Conservation (phyloP, 352 stramenopile species). For the Phytophthora fragariaefolia region DNA sequence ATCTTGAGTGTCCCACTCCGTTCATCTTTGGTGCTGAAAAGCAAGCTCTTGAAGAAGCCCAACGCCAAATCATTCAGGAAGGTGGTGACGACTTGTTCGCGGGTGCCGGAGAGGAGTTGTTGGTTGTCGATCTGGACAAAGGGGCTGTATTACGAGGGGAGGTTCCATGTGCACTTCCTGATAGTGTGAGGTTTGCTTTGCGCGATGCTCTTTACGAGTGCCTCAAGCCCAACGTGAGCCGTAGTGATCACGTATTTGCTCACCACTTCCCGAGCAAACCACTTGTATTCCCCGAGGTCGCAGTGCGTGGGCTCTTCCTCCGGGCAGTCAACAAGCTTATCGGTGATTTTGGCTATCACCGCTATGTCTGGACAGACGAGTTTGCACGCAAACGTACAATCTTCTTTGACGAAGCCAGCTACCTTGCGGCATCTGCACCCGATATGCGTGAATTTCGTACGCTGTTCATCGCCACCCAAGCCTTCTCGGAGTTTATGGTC, state of each 20-base stretch:
- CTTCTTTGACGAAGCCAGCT: slow-evolving; percentile 89
- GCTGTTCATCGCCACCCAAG: slow-evolving; percentile 85
- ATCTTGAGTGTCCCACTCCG: slow-evolving; percentile 85
- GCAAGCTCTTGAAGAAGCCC: slow-evolving; percentile 60
- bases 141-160: slow-evolving; percentile 59
- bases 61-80: slow-evolving; percentile 49
- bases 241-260: slow-evolving; percentile 74
- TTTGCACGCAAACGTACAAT: slow-evolving; percentile 78
- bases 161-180: slow-evolving; percentile 57
- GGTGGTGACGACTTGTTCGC: slow-evolving; percentile 56
- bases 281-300: slow-evolving; percentile 75
- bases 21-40: slow-evolving; percentile 88
- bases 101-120: slow-evolving; percentile 61
- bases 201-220: slow-evolving; percentile 67
- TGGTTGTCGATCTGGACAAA: slow-evolving; percentile 81
- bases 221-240: slow-evolving; percentile 74
- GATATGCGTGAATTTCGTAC: slow-evolving; percentile 86
- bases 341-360: slow-evolving; percentile 85
- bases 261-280: slow-evolving; percentile 73
- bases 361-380: slow-evolving; percentile 87
- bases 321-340: slow-evolving; percentile 73
- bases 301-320: slow-evolving; percentile 74
- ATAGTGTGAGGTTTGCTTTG: slow-evolving; percentile 53
- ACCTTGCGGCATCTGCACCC: slow-evolving; percentile 72
- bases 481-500: slow-evolving; percentile 87